Base-by-base conservation (phyloP, 495 filamentous ascomycete genomes). In the Hyaloscypha bicolor region DNA sequence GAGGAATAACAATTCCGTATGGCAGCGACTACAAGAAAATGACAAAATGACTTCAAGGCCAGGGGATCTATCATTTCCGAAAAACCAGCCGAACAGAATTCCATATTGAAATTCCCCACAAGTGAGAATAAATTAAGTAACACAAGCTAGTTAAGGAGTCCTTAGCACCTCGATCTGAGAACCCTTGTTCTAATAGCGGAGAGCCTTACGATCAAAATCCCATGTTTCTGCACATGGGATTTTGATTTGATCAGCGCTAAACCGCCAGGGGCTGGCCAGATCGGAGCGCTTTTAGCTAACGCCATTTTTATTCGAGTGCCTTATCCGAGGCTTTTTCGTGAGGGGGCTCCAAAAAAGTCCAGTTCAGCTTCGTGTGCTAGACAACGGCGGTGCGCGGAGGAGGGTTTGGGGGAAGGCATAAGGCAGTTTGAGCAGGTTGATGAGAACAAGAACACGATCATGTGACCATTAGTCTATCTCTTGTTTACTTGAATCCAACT, bases 401-500 rank as follows among this genome's bases (percentile, higher is more conserved):
- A 25, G 25, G 25, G 25, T 1, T 25, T 25, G 25, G 42, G 42
- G 2, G 42, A 12, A 48, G 16, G 9, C 42, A 4, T 11, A 48
- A 48, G 4, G 42, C 11, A 48, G 6, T 37, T 48, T 48, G 42
- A 12, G 42, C 42, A 48, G 16, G 16, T 3, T 11, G 16, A 48
- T 6, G 42, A 31, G 42, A 63, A 63, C 39, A 30, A 39, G 60
- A 63, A 63, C 53, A 63, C 60, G 60, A 32, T 63, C 60, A 63
- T 52, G 60, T 53, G 60, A 62, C 42, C 25, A 14, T 25, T 4
- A 0, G 3, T 12, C 35, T 37, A 8, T 37, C 8, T 0, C 0
- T 37, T 37, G 8, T 37, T 37, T 1, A 12, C 1, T 37, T 37
- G 35, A 12, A 37, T 37, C 12, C 1, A 37, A 37, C 12, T 37